Base-by-base conservation (phyloP, 1,139 yeast species). In the Kodamaea suecica region DNA sequence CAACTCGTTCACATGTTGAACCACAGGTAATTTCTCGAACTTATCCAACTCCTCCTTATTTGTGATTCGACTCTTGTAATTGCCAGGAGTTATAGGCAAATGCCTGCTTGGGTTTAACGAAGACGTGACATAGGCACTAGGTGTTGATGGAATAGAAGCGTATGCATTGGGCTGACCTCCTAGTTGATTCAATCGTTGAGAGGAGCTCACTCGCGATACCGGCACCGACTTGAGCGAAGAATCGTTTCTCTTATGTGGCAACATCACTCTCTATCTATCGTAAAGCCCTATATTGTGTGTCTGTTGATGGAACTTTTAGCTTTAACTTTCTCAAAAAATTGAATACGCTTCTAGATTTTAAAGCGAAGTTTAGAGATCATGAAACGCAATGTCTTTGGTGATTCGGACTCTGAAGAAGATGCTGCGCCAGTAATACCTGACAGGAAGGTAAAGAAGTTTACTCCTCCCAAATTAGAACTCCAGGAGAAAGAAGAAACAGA, bases 91-190 rank as follows among this genome's bases (percentile, higher is more conserved):
- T 26, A 55, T 49, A 19, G 61, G 61, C 11, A 48, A 42, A 39
- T 59, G 59, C 40, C 57, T 53, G 23, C 51, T 53, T 4, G 73
- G 74, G 40, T 68, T 68, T 24, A 68, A 52, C 13, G 73, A 63
- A 4, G 72, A 64, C 8, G 66, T 50, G 8, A 61, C 57, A 38
- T 61, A 62, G 0, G 63, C 63, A 3, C 61, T 42, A 4, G 70
- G 66, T 24, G 57, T 54, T 3, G 59, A 51, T 9, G 47, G 37
- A 17, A 49, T 43, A 19, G 51, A 39, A 12, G 52, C 38, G 5
- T 43, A 37, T 0, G 55, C 42, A 13, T 27, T 26, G n/a, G 21
- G 33, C 16, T 17, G 50, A 11, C 16, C 30, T 17, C 21, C 43
- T 29, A 57, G 36, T 31, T 59, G 66, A 35, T 51, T 59, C 26